Conservation (phyloP, 176 grass and related monocot genomes). For the Chloris gayana region DNA sequence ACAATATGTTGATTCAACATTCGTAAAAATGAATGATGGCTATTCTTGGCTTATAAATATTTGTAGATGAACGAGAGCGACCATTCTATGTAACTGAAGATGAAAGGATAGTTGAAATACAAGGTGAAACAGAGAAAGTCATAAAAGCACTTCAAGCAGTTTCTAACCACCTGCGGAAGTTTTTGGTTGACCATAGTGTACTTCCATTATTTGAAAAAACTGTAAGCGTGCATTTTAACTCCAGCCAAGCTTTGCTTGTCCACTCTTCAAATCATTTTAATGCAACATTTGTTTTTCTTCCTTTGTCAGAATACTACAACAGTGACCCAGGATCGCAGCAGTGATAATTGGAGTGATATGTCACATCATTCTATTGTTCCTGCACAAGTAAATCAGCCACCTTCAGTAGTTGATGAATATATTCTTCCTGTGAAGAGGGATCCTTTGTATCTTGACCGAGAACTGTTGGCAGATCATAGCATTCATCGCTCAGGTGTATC, state of each 20-base stretch:
- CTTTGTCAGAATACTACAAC: slow-evolving; percentile 54
- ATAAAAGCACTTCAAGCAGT: slow-evolving; percentile 85
- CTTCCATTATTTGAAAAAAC: slow-evolving; percentile 94
- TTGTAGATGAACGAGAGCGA: slow-evolving; percentile 61
- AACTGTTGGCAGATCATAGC: slow-evolving; percentile 62
- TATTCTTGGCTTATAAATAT: slow-evolving; percentile 43
- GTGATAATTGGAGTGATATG: slow-evolving; percentile 60
- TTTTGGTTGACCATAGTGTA: slow-evolving; percentile 97
- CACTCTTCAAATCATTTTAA: slow-evolving; percentile 14
- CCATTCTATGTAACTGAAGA: slow-evolving; percentile 85
- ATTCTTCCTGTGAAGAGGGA: slow-evolving; percentile 68
- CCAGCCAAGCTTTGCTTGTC: slow-evolving; percentile 6
- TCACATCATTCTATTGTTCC: slow-evolving; percentile 46
- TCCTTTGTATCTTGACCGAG: slow-evolving; percentile 63
- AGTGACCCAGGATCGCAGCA: slow-evolving; percentile 50
- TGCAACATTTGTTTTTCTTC: not conserved
- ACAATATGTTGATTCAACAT: not conserved
- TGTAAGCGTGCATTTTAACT: slow-evolving; percentile 58
- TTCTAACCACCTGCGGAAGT: slow-evolving; percentile 85
- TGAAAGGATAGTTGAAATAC: slow-evolving; percentile 98
- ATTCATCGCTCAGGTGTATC: slow-evolving; percentile 69
- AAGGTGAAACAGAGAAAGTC: slow-evolving; percentile 88
- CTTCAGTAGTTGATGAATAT: slow-evolving; percentile 63
- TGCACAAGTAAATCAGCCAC: slow-evolving; percentile 56
- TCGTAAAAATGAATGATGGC: not conserved